Evolutionary conservation across 2,329 filamentous ascomycete species (phyloP), one percentile per base, ranked within the genome.

Genomic region (Paecilomyces formosus): DNA sequence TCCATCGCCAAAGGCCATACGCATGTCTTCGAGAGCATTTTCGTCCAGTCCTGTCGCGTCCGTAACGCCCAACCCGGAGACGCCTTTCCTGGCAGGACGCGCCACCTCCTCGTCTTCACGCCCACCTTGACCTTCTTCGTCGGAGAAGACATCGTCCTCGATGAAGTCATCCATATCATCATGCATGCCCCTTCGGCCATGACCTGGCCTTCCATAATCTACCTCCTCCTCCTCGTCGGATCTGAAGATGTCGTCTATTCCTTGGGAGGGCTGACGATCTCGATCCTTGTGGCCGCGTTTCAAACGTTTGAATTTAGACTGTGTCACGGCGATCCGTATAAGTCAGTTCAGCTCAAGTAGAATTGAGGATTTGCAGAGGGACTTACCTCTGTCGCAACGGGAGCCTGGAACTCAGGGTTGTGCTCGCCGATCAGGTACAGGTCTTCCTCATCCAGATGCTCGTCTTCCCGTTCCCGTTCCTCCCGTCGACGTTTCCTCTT

Each of bases 161-260:
- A 99, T 99, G 74, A 99, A 99, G 72, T 93, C 92, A 61, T 91
- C 91, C 73, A 96, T 90, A 68, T 96, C 91, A 72, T 95, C 89
- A 53, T 84, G 84, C 61, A 84, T 80, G 35, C 81, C 80, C 59
- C 88, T 82, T 61, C 84, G 83, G 24, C 54, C 35, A 60, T 79
- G 71, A 51, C 68, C 72, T 53, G 72, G 68, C 52, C 70, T 69
- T 28, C 75, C 76, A 59, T 81, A 81, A 58, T 83, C 81, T 18
- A 78, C 81, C 58, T 82, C 85, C 18, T 89, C 86, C 57, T 96
- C 92, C 62, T 97, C 93, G 56, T 97, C 93, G 64, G 96, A 93
- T 35, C 90, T 92, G 74, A 99, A 99, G 64, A 99, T 97, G 66
- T 97, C 88, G 65, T 92, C 88, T 15, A 97, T 84, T 24, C 88